Evolutionary conservation across 495 filamentous ascomycete species (phyloP).

Genomic region (Jackrogersella minutella): DNA sequence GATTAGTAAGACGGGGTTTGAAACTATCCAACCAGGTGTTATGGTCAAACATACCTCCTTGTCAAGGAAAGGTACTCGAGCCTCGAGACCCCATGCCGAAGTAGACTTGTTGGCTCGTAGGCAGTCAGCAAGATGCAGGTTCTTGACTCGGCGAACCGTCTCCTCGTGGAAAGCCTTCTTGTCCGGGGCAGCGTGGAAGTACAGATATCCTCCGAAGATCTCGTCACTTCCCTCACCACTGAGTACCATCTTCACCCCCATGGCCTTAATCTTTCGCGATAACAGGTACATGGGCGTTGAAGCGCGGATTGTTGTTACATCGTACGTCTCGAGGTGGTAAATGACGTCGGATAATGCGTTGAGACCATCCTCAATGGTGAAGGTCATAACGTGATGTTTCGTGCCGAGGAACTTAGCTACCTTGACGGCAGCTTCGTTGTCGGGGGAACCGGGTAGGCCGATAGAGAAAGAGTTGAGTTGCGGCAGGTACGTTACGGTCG

Average conservation of each 20-base stretch:
- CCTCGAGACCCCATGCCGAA: constrained; percentile 97
- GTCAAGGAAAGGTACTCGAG: constrained; percentile 97
- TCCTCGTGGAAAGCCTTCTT: constrained; percentile 93
- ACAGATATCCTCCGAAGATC: constrained; percentile 97
- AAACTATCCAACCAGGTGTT: background rate
- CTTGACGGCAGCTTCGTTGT: constrained; percentile 85
- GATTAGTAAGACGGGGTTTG: background rate
- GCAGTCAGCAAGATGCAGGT: constrained; percentile 94
- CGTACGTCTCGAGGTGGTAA: constrained; percentile 95
- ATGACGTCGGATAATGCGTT: constrained; percentile 97
- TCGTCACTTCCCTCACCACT: constrained; percentile 96
- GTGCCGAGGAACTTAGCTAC: constrained; percentile 96
- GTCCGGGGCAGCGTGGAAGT: constrained; percentile 94
- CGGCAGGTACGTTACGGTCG: constrained; percentile 89
- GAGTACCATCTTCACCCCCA: constrained; percentile 99
- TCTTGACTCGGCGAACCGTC: constrained; percentile 90
- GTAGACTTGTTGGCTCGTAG: constrained; percentile 98
- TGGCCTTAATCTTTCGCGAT: constrained; percentile 96
- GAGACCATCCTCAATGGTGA: constrained; percentile 95
- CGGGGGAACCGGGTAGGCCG: constrained; percentile 87
- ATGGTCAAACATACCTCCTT: constrained; percentile 65
- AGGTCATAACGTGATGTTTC: constrained; percentile 96
- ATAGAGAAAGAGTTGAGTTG: constrained; percentile 99
- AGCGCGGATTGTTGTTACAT: constrained; percentile 97
- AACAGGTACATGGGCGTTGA: constrained; percentile 99